These are phyloP conservation scores for Puccinia novopanici DNA, from an alignment of 1,284 basidiomycete species.

Conservation along the genomic window DNA sequence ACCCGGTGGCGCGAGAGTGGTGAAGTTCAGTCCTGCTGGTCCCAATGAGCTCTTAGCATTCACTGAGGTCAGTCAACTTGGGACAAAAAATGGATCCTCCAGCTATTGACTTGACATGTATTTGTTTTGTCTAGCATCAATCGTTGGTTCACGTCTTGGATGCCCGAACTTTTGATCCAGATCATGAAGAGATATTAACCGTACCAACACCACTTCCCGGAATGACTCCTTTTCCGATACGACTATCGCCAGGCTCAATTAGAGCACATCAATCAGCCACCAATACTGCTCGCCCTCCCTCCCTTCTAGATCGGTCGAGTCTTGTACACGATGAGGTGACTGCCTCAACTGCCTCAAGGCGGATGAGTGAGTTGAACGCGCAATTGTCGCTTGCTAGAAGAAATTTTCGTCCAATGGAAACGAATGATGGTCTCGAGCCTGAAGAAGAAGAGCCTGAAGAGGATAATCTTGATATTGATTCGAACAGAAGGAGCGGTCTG, in stretches of 20 bases:
- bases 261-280: neutral
- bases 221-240: constrained; percentile 17
- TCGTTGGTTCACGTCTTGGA: constrained; percentile 44
- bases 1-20: constrained; percentile 41
- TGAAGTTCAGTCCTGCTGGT: constrained; percentile 43
- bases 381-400: constrained; percentile 1
- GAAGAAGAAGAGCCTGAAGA: constrained; percentile 23
- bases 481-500: neutral
- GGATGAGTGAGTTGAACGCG: constrained; percentile 10
- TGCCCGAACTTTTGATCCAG: constrained; percentile 49
- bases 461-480: neutral
- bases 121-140: constrained; percentile 39
- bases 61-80: constrained; percentile 41
- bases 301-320: neutral
- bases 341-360: constrained; percentile 1
- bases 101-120: neutral
- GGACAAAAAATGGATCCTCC: neutral
- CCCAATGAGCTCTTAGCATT: constrained; percentile 49
- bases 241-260: constrained; percentile 17
- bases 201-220: constrained; percentile 37
- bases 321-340: constrained; percentile 10
- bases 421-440: constrained; percentile 12
- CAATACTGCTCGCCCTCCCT: neutral
- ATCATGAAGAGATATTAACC: constrained; percentile 41
- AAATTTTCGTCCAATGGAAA: neutral